Percentiles rank a stretch among this genome's conserved stretches.
Evolutionary conservation across 2,329 filamentous ascomycete species (phyloP).

Genomic region (Exophiala lecanii-corni): DNA sequence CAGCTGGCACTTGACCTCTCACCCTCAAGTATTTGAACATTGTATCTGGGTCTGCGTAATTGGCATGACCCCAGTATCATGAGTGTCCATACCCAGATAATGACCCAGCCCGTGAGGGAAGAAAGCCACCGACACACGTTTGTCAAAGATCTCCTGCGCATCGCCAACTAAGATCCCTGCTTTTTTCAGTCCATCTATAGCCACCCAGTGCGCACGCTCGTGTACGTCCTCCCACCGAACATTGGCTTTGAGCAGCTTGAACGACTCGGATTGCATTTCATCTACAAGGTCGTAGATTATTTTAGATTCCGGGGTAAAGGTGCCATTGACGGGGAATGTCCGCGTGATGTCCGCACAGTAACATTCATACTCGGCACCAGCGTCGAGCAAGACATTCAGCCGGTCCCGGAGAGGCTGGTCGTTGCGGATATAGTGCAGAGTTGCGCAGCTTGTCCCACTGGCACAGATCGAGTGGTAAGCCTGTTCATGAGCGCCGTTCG

Average conservation of each 20-base stretch:
- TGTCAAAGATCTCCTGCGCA: slow-evolving; percentile 67
- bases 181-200: slow-evolving; percentile 63
- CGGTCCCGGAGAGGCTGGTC: slow-evolving; percentile 64
- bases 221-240: slow-evolving; percentile 69
- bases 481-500: slow-evolving; percentile 68
- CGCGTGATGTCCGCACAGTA: slow-evolving; percentile 91
- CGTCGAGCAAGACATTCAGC: slow-evolving; percentile 77
- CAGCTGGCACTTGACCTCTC: slow-evolving; percentile 67
- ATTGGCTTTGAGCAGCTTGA: slow-evolving; percentile 64
- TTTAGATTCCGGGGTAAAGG: slow-evolving; percentile 63
- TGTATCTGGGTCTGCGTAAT: slow-evolving; percentile 72
- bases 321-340: slow-evolving; percentile 72
- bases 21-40: slow-evolving; percentile 87
- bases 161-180: slow-evolving; percentile 69
- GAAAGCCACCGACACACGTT: slow-evolving; percentile 80
- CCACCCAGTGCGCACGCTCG: slow-evolving; percentile 66
- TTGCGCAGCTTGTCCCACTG: slow-evolving; percentile 74
- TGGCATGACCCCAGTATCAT: slow-evolving; percentile 78
- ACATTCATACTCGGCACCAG: slow-evolving; percentile 76
- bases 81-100: slow-evolving; percentile 88
- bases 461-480: slow-evolving; percentile 88
- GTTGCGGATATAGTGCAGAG: slow-evolving; percentile 82
- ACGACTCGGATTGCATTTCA: slow-evolving; percentile 73
- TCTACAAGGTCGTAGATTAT: slow-evolving; percentile 74
- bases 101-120: slow-evolving; percentile 89